phyloP scores from a whole-genome alignment of 352 stramenopile species.

The Phytophthora sojae region DNA sequence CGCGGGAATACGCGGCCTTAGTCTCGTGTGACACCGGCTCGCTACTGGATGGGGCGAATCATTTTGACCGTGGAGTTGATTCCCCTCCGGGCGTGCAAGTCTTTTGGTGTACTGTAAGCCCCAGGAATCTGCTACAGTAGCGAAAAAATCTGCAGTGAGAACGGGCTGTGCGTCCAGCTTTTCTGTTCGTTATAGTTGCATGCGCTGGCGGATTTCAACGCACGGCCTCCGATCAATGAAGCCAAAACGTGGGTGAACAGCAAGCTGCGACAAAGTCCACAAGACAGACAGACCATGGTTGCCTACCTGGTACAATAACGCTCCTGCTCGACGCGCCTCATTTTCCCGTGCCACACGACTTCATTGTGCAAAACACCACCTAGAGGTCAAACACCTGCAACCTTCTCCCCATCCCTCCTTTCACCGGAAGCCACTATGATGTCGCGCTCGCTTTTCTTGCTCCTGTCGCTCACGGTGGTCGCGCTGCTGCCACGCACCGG shows the following conservation, averaged over 20 bases:
- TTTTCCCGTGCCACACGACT: neutral
- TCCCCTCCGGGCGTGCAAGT: neutral
- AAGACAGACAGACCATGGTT: too few relatives aligned
- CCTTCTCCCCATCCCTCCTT: neutral
- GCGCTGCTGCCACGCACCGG: neutral
- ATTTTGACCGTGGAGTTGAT: constrained; percentile 8
- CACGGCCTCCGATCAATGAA: constrained; percentile 10
- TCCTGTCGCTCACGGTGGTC: constrained; percentile 9
- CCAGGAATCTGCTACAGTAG: neutral
- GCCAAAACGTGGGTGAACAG: constrained; percentile 11
- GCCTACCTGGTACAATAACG: too few relatives aligned
- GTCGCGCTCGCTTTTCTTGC: constrained; percentile 1
- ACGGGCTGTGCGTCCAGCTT: neutral
- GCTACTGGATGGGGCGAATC: constrained; percentile 8
- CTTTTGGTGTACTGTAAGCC: too few relatives aligned
- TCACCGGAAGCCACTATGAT: constrained; percentile 7
- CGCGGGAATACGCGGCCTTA: constrained; percentile 4
- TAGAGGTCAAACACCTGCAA: constrained; percentile 5
- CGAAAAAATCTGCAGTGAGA: constrained; percentile 6
- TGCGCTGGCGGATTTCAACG: constrained; percentile 18
- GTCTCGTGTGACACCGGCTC: constrained; percentile 17
- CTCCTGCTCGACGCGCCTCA: neutral
- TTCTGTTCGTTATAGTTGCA: constrained; percentile 12
- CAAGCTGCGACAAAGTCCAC: neutral
- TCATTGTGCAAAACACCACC: constrained; percentile 36